Conservation (phyloP, 306 rosid species). For the Prunus dulcis region DNA sequence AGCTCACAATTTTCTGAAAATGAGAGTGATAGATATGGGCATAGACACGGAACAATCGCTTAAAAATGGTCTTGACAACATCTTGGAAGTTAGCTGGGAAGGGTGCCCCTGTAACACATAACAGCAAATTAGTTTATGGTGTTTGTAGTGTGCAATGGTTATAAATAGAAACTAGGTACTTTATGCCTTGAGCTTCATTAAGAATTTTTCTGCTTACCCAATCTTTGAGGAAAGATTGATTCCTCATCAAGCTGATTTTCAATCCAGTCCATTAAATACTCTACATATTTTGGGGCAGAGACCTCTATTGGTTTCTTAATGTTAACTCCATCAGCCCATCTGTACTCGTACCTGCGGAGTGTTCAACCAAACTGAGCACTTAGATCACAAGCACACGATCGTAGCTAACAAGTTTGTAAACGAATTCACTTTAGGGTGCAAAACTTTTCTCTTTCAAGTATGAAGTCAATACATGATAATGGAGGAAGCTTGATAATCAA, state of each 20-base stretch:
- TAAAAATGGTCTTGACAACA: slow-evolving; percentile 79
- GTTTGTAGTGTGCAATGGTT: not conserved
- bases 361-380: slow-evolving; percentile 13
- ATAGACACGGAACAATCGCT: slow-evolving; percentile 82
- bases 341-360: slow-evolving; percentile 65
- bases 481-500: not conserved
- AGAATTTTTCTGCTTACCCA: slow-evolving; percentile 44
- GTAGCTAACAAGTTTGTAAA: too few species aligned
- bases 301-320: slow-evolving; percentile 84
- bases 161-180: not conserved
- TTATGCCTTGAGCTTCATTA: not conserved
- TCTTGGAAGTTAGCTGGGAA: slow-evolving; percentile 73
- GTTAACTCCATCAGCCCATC: slow-evolving; percentile 88
- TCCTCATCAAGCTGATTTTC: slow-evolving; percentile 84
- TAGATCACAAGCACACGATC: not conserved
- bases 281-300: slow-evolving; percentile 90
- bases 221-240: slow-evolving; percentile 71
- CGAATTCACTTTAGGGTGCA: too few species aligned
- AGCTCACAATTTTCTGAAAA: slow-evolving; percentile 73
- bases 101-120: slow-evolving; percentile 54
- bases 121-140: not conserved
- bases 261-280: slow-evolving; percentile 87
- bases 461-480: not conserved
- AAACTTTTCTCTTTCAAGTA: too few species aligned
- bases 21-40: slow-evolving; percentile 88